These are phyloP conservation scores for Termitomyces sp. DNA, from an alignment of 768 basidiomycete species.

Conservation along the genomic window DNA sequence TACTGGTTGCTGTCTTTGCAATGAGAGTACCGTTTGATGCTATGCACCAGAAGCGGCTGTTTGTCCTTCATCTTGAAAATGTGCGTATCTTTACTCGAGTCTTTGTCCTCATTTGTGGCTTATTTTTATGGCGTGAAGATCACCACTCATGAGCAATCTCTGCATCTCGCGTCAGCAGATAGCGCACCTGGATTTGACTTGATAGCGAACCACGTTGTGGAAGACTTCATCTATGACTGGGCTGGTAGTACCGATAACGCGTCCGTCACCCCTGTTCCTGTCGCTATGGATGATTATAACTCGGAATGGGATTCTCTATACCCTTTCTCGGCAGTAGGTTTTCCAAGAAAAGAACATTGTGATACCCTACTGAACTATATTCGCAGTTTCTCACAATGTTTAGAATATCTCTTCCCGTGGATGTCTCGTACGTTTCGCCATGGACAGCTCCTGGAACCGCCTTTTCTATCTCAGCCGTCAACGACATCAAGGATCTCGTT, in stretches of 20 bases:
- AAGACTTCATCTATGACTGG: constrained; percentile 46
- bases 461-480: constrained; percentile 53
- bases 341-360: neutral
- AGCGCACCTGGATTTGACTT: constrained; percentile 68
- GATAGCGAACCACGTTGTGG: constrained; percentile 57
- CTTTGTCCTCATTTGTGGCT: neutral
- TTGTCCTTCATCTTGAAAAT: constrained; percentile 81
- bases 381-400: constrained; percentile 78
- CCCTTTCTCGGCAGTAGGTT: constrained; percentile 64
- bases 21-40: constrained; percentile 63
- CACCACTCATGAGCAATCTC: constrained; percentile 60
- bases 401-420: constrained; percentile 60
- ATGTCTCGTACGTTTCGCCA: constrained; percentile 43
- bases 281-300: constrained; percentile 71
- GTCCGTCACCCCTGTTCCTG: constrained; percentile 25
- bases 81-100: constrained; percentile 33
- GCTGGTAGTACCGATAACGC: constrained; percentile 19
- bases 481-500: constrained; percentile 46
- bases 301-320: constrained; percentile 86
- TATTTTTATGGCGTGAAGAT: constrained; percentile 35
- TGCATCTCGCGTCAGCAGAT: constrained; percentile 82
- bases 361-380: neutral
- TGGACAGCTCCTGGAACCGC: constrained; percentile 31
- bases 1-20: constrained; percentile 57
- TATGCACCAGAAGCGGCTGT: constrained; percentile 85